phyloP scores from a whole-genome alignment of 352 stramenopile genomes.

The Globisporangium carolinianum region DNA sequence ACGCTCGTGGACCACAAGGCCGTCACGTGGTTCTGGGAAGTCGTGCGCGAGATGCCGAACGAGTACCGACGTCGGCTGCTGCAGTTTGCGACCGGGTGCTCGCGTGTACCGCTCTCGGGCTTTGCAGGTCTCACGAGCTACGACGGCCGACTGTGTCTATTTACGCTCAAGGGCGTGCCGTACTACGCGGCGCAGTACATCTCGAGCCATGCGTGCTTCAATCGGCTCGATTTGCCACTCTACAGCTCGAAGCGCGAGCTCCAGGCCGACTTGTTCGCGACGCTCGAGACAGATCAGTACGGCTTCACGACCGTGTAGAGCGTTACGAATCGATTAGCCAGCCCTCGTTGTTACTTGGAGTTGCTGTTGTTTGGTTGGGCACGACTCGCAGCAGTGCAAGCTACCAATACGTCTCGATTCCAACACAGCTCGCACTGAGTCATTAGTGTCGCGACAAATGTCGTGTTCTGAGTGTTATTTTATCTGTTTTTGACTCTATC shows the following conservation, averaged over 20 bases:
- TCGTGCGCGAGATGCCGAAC: slow-evolving; percentile 50
- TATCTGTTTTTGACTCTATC: too few species aligned
- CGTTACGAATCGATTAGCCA: too few species aligned
- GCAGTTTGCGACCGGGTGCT: slow-evolving; percentile 32
- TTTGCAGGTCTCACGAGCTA: slow-evolving; percentile 23
- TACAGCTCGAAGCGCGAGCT: background rate
- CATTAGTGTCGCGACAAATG: too few species aligned
- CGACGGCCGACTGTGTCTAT: slow-evolving; percentile 22
- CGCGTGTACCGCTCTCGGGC: slow-evolving; percentile 23
- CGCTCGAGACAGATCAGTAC: background rate
- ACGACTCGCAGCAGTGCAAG: too few species aligned
- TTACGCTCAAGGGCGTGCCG: slow-evolving; percentile 18
- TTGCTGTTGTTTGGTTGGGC: too few species aligned
- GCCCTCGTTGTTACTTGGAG: too few species aligned
- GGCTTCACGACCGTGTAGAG: background rate
- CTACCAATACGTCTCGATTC: too few species aligned
- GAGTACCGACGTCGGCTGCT: slow-evolving; percentile 23
- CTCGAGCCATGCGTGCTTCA: slow-evolving; percentile 7
- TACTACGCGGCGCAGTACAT: background rate
- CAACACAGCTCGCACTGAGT: too few species aligned
- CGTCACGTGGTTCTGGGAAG: slow-evolving; percentile 16
- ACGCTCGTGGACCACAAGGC: background rate
- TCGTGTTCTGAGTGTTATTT: too few species aligned
- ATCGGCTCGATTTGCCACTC: slow-evolving; percentile 7
- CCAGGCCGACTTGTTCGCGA: background rate